Percentiles rank a stretch among this genome's conserved stretches.
phyloP scores from a whole-genome alignment of 257 asterid species.

The Nicotiana tabacum region DNA sequence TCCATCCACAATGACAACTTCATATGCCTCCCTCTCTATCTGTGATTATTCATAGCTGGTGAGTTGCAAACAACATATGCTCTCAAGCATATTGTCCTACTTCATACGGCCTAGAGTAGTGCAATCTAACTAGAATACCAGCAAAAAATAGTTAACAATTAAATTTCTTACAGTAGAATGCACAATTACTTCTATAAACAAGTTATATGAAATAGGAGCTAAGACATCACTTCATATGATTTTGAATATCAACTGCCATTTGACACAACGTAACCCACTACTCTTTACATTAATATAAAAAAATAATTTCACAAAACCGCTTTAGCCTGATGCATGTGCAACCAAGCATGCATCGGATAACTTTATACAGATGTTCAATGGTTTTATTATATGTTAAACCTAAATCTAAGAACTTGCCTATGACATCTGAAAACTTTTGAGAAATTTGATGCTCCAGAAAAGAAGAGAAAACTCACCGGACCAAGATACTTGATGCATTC shows the following conservation, averaged over 20 bases:
- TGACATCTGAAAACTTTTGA: background rate
- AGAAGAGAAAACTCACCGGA: conserved; percentile 45
- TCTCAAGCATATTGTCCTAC: background rate
- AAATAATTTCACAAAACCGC: background rate
- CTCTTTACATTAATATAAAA: too few relatives aligned
- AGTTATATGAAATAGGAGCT: background rate
- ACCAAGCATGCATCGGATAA: background rate
- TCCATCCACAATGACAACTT: conserved; percentile 51
- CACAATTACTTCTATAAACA: background rate
- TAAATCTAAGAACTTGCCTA: background rate
- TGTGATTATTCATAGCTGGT: conserved; percentile 19
- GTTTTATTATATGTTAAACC: too few relatives aligned
- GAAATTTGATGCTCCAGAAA: background rate
- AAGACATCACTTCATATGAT: background rate
- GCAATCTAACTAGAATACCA: background rate
- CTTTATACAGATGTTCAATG: background rate
- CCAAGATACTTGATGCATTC: conserved; percentile 92
- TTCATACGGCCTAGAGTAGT: background rate
- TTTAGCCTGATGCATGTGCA: background rate
- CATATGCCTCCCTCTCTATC: conserved; percentile 63
- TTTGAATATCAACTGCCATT: too few relatives aligned
- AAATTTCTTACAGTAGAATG: background rate
- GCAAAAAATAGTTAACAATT: background rate
- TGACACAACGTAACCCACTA: too few relatives aligned
- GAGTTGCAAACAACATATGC: background rate